Conservation (phyloP, 345 rosid genomes). For the Camelina hispida region DNA sequence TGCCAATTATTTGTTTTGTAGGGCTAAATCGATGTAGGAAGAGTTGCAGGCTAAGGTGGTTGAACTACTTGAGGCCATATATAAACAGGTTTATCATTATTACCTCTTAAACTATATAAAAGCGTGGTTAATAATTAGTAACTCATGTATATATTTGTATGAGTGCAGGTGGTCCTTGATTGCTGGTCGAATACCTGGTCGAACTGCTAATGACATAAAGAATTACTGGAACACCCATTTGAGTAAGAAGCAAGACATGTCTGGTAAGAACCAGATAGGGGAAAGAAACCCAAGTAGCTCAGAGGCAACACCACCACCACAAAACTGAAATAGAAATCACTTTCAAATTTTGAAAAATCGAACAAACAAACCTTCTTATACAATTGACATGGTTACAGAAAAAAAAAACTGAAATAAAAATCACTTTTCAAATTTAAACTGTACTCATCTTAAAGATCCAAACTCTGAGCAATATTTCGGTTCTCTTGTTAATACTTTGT, state of each 20-base stretch:
- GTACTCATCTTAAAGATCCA: too few species aligned
- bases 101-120: too few species aligned
- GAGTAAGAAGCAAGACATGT: slow-evolving; percentile 40
- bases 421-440: too few species aligned
- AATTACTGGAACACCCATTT: slow-evolving; percentile 57
- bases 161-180: slow-evolving; percentile 53
- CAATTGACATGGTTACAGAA: neutral
- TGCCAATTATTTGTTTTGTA: too few species aligned
- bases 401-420: neutral
- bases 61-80: too few species aligned
- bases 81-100: too few species aligned
- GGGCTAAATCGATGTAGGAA: too few species aligned
- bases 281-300: neutral
- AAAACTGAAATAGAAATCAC: neutral
- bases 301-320: neutral
- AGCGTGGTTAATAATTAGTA: neutral
- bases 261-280: neutral
- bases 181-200: slow-evolving; percentile 54
- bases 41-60: too few species aligned
- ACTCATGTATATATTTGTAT: neutral
- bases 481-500: too few species aligned
- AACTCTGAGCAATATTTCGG: too few species aligned
- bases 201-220: slow-evolving; percentile 54
- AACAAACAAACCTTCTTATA: neutral
- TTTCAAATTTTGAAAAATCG: neutral